These are phyloP conservation scores for Phalaenopsis aphrodite DNA, from an alignment of 106 monocot genomes.

Conservation along the genomic window DNA sequence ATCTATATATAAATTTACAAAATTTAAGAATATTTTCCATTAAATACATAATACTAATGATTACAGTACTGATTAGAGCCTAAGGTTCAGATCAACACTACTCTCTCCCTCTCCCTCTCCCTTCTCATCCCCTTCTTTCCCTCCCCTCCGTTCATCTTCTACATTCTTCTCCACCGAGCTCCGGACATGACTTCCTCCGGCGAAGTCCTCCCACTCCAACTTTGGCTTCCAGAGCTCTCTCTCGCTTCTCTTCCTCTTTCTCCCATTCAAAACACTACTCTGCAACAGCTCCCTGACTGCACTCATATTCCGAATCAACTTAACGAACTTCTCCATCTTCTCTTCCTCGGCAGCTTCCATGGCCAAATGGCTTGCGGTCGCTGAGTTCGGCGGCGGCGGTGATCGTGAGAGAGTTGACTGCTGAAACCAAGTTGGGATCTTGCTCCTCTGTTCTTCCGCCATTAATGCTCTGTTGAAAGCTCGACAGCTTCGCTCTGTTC, in stretches of 20 bases:
- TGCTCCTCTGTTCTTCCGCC: background rate
- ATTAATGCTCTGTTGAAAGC: background rate
- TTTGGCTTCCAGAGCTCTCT: background rate
- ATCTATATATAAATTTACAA: too few species aligned
- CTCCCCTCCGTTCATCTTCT: background rate
- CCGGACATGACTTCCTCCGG: background rate
- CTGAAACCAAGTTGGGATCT: background rate
- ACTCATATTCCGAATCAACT: background rate
- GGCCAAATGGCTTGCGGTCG: background rate
- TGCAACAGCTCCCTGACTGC: background rate
- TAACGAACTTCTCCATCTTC: background rate
- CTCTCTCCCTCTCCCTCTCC: background rate
- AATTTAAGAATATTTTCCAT: too few species aligned
- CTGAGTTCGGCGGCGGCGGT: background rate
- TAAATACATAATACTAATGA: too few species aligned
- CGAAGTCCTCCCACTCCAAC: slow-evolving; percentile 3
- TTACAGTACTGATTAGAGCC: background rate
- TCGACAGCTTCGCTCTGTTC: background rate
- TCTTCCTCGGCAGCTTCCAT: background rate
- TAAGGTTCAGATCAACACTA: background rate
- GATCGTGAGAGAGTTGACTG: background rate
- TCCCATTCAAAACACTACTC: background rate
- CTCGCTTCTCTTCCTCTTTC: background rate
- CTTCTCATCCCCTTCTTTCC: background rate
- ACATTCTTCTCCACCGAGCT: background rate